phyloP scores from a whole-genome alignment of 306 rosid species.

The Cicer judaicum region DNA sequence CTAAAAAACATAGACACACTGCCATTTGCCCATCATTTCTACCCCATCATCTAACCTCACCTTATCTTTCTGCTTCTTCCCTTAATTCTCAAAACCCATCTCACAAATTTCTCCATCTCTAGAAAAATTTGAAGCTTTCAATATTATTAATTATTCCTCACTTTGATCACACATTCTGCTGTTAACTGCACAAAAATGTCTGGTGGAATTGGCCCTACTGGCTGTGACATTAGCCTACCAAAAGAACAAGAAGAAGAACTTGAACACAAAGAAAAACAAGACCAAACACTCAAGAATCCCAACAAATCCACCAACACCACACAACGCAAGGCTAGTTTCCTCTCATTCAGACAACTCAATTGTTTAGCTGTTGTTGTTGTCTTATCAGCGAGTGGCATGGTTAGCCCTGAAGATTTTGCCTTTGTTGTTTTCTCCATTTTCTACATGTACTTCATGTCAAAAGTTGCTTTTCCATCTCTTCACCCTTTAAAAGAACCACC shows the following conservation, averaged over 20 bases:
- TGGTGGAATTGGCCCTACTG: conserved; percentile 83
- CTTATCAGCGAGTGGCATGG: conserved; percentile 83
- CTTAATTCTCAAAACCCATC: conserved; percentile 10
- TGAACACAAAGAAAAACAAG: conserved; percentile 53
- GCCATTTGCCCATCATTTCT: conserved; percentile 44
- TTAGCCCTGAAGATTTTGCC: conserved; percentile 65
- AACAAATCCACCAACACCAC: conserved; percentile 22
- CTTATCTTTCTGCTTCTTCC: conserved; percentile 27
- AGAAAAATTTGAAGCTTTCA: conserved; percentile 16
- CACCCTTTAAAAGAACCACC: conserved; percentile 47
- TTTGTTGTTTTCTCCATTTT: conserved; percentile 61
- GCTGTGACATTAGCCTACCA: conserved; percentile 63
- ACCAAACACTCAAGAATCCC: conserved; percentile 39
- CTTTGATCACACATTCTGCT: neutral
- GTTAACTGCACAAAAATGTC: conserved; percentile 58
- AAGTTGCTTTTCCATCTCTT: conserved; percentile 67
- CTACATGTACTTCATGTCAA: conserved; percentile 72
- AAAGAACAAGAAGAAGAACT: conserved; percentile 59
- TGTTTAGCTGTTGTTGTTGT: conserved; percentile 61
- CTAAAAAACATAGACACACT: conserved; percentile 1
- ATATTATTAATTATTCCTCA: neutral
- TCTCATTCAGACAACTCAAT: conserved; percentile 73
- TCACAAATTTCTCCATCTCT: neutral
- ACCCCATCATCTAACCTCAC: conserved; percentile 31
- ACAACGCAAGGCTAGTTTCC: conserved; percentile 42